Percentiles rank a stretch among this genome's conserved stretches.
Evolutionary conservation across 306 rosid genomes (phyloP).

Genomic region (Quercus suber): DNA sequence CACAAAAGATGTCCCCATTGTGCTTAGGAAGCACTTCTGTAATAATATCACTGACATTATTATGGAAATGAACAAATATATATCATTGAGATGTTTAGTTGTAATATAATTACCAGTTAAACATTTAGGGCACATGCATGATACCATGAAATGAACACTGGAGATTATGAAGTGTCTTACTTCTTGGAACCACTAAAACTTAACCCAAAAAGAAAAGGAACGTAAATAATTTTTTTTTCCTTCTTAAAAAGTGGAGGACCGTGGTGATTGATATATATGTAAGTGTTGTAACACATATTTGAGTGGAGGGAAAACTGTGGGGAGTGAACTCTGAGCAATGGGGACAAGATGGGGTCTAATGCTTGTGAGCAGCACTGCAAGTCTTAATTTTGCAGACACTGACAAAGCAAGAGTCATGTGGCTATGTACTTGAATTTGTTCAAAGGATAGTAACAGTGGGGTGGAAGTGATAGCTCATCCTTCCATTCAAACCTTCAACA

Average conservation of each 20-base stretch:
- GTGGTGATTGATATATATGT: slow-evolving; percentile 2
- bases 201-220: neutral
- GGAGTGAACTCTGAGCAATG: slow-evolving; percentile 21
- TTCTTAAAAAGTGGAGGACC: neutral
- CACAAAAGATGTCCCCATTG: slow-evolving; percentile 16
- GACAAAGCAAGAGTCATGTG: slow-evolving; percentile 39
- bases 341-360: slow-evolving; percentile 51
- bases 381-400: slow-evolving; percentile 27
- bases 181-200: slow-evolving; percentile 8
- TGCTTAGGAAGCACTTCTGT: neutral
- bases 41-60: neutral
- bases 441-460: neutral
- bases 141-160: slow-evolving; percentile 16
- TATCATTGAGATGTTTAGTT: slow-evolving; percentile 2
- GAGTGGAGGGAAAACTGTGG: slow-evolving; percentile 22
- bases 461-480: neutral
- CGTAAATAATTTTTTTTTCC: neutral
- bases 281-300: slow-evolving; percentile 13
- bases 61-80: neutral
- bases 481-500: slow-evolving; percentile 9
- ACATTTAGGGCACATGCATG: neutral
- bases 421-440: slow-evolving; percentile 18
- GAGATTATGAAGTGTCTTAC: slow-evolving; percentile 4
- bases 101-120: neutral
- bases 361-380: slow-evolving; percentile 27